A percentile compares a stretch with the other conserved stretches of the same genome.
Evolutionary conservation across 306 rosid genomes (phyloP).

Genomic region (Quercus mongolica): DNA sequence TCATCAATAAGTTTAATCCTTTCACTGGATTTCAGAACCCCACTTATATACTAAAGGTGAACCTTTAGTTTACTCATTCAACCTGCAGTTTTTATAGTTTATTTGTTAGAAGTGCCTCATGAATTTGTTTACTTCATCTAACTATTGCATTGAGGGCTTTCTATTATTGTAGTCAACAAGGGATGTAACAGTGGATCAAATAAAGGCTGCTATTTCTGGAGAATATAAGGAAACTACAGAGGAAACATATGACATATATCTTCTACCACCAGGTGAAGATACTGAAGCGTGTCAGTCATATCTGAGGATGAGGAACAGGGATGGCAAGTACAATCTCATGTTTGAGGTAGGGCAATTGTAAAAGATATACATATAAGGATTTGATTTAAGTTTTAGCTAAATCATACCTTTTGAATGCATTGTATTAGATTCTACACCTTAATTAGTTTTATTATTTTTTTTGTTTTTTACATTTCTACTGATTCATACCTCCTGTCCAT

Average conservation of each 20-base stretch:
- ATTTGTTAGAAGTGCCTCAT: conserved; percentile 6
- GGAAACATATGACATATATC: conserved; percentile 98
- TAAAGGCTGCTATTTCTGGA: conserved; percentile 67
- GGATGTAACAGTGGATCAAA: conserved; percentile 71
- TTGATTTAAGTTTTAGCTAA: neutral
- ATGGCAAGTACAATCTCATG: conserved; percentile 99
- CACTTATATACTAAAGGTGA: conserved; percentile 81
- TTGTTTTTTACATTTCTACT: neutral
- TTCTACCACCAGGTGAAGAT: conserved; percentile 98
- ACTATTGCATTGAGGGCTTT: conserved; percentile 8
- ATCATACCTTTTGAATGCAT: neutral
- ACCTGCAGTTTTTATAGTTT: neutral
- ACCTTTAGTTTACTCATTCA: neutral
- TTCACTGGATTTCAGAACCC: conserved; percentile 97
- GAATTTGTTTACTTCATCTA: conserved; percentile 4
- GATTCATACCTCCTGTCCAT: neutral
- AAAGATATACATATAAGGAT: neutral
- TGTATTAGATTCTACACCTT: neutral
- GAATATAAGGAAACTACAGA: conserved; percentile 72
- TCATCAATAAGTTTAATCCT: conserved; percentile 90
- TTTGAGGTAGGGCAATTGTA: conserved; percentile 71
- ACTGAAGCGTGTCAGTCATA: conserved; percentile 99
- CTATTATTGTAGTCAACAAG: conserved; percentile 62
- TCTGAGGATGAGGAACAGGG: conserved; percentile 98
- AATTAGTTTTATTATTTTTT: neutral